Evolutionary conservation across 108 stramenopile species (phyloP).

Genomic region (Skeletonema grethae): DNA sequence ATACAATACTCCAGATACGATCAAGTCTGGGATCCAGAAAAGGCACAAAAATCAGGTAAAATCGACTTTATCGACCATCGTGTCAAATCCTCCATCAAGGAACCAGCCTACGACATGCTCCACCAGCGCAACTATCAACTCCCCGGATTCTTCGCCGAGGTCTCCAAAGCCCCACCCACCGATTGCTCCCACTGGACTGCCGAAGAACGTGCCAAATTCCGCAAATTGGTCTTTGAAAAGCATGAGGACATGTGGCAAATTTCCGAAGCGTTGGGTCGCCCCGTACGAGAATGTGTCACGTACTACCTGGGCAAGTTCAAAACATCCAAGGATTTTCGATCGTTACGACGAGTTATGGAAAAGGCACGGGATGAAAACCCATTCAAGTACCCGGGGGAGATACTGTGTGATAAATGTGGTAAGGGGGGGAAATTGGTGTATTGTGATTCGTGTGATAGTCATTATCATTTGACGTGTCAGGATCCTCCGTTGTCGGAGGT

Average conservation of each 20-base stretch:
- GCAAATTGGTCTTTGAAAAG: constrained; percentile 53
- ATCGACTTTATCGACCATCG: constrained; percentile 53
- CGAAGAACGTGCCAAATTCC: constrained; percentile 61
- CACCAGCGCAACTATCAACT: constrained; percentile 50
- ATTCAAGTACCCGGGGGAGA: constrained; percentile 19
- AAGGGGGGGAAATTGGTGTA: constrained; percentile 80
- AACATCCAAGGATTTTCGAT: constrained; percentile 65
- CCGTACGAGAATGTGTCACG: constrained; percentile 50
- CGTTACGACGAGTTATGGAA: constrained; percentile 55
- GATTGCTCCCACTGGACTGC: constrained; percentile 75
- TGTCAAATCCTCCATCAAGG: constrained; percentile 56
- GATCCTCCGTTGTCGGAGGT: constrained; percentile 56
- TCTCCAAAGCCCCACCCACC: constrained; percentile 29
- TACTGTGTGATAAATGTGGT: constrained; percentile 71
- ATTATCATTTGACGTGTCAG: constrained; percentile 76
- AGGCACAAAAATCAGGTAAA: constrained; percentile 44
- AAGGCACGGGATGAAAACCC: constrained; percentile 10
- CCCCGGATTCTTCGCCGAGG: constrained; percentile 37
- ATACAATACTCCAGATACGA: constrained; percentile 49
- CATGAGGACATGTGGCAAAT: constrained; percentile 64
- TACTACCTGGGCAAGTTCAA: constrained; percentile 77
- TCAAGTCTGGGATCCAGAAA: constrained; percentile 60
- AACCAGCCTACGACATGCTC: constrained; percentile 54
- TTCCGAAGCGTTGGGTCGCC: constrained; percentile 52
- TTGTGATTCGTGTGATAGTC: constrained; percentile 82